These are phyloP conservation scores for Eimeria acervulina DNA, from an alignment of 169 alveolate species.

Conservation along the genomic window DNA sequence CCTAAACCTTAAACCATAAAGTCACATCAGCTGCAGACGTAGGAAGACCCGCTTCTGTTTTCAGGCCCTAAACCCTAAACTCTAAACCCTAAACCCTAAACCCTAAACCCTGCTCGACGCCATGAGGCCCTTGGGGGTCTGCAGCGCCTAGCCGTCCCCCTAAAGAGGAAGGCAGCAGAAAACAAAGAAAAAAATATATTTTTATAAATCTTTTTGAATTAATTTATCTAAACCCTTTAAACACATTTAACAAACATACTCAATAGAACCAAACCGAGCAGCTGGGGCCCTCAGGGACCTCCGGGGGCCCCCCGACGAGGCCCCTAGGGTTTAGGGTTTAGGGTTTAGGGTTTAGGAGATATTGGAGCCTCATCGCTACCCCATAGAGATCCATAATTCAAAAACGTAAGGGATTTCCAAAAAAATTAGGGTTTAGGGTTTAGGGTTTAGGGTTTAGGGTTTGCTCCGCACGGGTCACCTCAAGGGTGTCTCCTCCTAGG, in stretches of 20 bases:
- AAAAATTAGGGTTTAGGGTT: background rate
- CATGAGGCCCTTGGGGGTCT: background rate
- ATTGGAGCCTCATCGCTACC: background rate
- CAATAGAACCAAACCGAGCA: background rate
- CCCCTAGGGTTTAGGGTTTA: background rate
- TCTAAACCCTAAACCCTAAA: background rate
- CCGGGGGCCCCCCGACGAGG: background rate
- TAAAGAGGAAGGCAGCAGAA: background rate
- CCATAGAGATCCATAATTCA: background rate
- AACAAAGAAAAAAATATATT: background rate
- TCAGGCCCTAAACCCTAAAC: background rate
- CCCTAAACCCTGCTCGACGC: background rate
- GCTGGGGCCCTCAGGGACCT: background rate
- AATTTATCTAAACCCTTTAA: no score
- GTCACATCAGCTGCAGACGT: no score
- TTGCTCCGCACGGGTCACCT: background rate
- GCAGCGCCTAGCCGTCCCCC: background rate
- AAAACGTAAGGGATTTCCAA: background rate
- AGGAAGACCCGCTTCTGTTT: no score
- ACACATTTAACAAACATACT: background rate
- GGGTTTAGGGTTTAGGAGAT: background rate
- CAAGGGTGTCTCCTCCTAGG: background rate
- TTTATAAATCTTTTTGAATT: no score
- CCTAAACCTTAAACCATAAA: background rate
- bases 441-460: background rate